Evolutionary conservation across 257 asterid species (phyloP).

Genomic region (Henckelia pumila): DNA sequence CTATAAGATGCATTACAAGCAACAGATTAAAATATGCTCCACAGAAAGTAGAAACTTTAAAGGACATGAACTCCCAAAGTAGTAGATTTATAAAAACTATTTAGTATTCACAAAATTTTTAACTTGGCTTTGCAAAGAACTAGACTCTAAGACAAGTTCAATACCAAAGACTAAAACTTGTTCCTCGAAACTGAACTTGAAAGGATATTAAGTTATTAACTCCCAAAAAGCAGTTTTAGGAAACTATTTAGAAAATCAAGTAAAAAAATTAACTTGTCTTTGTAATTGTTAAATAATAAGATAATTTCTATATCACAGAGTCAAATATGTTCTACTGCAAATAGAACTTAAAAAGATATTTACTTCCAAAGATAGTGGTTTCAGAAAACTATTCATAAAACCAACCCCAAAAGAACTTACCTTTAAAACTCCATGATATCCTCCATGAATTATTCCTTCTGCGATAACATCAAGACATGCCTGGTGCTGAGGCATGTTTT

Average conservation of each 20-base stretch:
- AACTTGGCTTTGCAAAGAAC: constrained; percentile 45
- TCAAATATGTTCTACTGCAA: neutral
- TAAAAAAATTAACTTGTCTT: too few relatives aligned
- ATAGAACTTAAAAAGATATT: constrained; percentile 7
- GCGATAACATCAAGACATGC: constrained; percentile 89
- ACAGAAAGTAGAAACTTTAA: neutral
- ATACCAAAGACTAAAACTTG: neutral
- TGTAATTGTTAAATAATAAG: neutral
- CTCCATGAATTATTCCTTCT: constrained; percentile 92
- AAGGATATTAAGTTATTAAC: too few relatives aligned
- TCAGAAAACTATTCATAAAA: constrained; percentile 20
- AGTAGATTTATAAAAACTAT: constrained; percentile 18
- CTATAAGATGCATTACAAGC: neutral
- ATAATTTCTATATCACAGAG: neutral
- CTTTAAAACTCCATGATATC: constrained; percentile 81
- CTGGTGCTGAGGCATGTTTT: constrained; percentile 83
- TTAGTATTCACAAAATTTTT: constrained; percentile 13
- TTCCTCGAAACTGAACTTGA: neutral
- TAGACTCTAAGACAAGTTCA: neutral
- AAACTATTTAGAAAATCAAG: too few relatives aligned
- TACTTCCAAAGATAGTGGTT: constrained; percentile 15
- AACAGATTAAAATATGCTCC: constrained; percentile 5
- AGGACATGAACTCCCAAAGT: constrained; percentile 12
- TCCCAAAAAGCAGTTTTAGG: neutral
- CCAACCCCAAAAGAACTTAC: constrained; percentile 39